Conservation (phyloP, 2,329 filamentous ascomycete species). For the Trichoderma sp. region DNA sequence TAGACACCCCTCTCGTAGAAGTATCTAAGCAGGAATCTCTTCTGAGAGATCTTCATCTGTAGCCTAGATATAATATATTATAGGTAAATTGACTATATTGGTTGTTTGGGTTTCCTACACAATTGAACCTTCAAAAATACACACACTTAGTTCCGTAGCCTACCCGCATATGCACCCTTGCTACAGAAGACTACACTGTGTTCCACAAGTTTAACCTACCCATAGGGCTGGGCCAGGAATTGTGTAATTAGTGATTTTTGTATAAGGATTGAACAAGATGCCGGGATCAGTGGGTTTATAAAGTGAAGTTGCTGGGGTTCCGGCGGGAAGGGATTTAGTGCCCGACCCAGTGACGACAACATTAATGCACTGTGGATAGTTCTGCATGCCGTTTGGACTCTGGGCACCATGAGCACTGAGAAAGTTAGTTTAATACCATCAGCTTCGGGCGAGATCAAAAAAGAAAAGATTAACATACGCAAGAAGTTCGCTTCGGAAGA, state of each 20-base stretch:
- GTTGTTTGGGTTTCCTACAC: neutral
- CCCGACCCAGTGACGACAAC: constrained; percentile 45
- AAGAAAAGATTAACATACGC: constrained; percentile 29
- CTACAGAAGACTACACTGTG: neutral
- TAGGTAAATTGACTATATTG: neutral
- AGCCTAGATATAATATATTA: neutral
- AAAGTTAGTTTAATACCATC: neutral
- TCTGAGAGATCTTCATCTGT: neutral
- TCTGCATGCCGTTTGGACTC: constrained; percentile 43
- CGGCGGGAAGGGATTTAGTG: constrained; percentile 28
- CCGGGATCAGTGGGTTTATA: constrained; percentile 37
- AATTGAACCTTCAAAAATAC: neutral
- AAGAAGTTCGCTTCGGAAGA: constrained; percentile 54
- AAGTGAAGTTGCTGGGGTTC: constrained; percentile 36
- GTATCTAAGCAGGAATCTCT: neutral
- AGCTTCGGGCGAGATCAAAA: neutral
- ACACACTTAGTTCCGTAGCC: neutral
- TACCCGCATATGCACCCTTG: neutral
- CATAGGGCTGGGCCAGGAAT: constrained; percentile 35
- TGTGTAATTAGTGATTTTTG: constrained; percentile 27
- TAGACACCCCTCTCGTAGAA: too few relatives aligned
- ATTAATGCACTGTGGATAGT: constrained; percentile 53
- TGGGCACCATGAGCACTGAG: constrained; percentile 43
- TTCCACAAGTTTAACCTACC: neutral
- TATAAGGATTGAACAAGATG: constrained; percentile 37